Evolutionary conservation across 1,139 yeast genomes (phyloP).

Genomic region (Protomyces inundatus): DNA sequence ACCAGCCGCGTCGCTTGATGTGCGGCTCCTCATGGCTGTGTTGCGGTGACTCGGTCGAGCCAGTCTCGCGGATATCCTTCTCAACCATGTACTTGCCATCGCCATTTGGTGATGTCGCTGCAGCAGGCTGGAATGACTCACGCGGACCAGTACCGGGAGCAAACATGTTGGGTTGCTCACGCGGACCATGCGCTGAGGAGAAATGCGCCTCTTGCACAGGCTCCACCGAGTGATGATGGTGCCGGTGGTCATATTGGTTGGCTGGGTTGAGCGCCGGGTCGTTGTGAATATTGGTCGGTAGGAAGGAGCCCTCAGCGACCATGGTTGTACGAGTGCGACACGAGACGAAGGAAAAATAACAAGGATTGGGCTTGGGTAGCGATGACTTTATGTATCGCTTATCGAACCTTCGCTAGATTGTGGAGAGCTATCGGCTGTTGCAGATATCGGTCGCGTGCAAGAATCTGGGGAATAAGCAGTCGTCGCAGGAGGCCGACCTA

Average conservation of each 20-base stretch:
- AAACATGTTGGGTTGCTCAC: conserved; percentile 3
- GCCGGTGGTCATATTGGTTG: conserved; percentile 14
- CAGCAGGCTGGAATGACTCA: conserved; percentile 2
- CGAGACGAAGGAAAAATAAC: too few relatives aligned
- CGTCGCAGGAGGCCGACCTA: too few relatives aligned
- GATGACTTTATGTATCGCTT: too few relatives aligned
- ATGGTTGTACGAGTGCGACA: not conserved
- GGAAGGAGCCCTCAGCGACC: conserved; percentile 4
- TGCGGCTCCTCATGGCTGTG: conserved; percentile 1
- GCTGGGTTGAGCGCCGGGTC: conserved; percentile 22
- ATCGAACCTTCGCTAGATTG: too few relatives aligned
- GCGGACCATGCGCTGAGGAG: conserved; percentile 13
- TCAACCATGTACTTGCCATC: not conserved
- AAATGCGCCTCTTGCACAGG: conserved; percentile 14
- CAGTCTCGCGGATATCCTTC: conserved; percentile 3
- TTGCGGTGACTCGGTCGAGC: conserved; percentile 6
- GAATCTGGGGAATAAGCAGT: too few relatives aligned
- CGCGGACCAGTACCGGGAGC: conserved; percentile 13
- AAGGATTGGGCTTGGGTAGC: too few relatives aligned
- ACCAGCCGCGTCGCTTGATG: conserved; percentile 13
- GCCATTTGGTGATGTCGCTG: not conserved
- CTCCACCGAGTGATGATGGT: conserved; percentile 16
- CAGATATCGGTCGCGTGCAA: too few relatives aligned
- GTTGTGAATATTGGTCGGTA: conserved; percentile 11
- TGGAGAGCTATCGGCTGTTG: too few relatives aligned